phyloP scores from a whole-genome alignment of 306 rosid genomes.

The Sicyos baderoa region DNA sequence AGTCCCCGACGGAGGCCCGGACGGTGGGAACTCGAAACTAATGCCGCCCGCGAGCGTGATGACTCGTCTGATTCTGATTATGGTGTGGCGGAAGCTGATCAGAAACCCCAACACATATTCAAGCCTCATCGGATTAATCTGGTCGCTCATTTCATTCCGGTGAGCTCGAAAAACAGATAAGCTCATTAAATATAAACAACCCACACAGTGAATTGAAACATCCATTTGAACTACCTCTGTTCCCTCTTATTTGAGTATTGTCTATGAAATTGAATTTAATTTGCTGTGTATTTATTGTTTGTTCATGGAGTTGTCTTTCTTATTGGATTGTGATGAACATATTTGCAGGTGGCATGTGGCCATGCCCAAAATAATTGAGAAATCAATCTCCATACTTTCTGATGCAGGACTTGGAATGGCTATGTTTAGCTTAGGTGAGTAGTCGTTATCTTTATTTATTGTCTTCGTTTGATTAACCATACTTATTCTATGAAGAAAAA shows the following conservation, averaged over 20 bases:
- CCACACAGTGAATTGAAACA: background rate
- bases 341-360: slow-evolving; percentile 68
- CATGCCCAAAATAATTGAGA: slow-evolving; percentile 70
- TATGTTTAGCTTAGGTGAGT: slow-evolving; percentile 98
- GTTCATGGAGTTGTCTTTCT: background rate
- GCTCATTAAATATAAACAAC: too few relatives aligned
- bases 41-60: slow-evolving; percentile 99
- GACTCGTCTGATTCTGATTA: slow-evolving; percentile 87
- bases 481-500: background rate
- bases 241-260: background rate
- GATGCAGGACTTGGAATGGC: slow-evolving; percentile 99
- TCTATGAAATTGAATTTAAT: background rate
- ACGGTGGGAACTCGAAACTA: slow-evolving; percentile 36
- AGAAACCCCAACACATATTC: slow-evolving; percentile 97
- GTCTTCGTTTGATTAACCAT: background rate
- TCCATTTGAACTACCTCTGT: slow-evolving; percentile 2
- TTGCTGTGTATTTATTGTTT: background rate
- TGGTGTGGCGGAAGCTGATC: slow-evolving; percentile 98
- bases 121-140: slow-evolving; percentile 80
- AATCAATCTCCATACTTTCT: slow-evolving; percentile 89
- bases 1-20: slow-evolving; percentile 24
- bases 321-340: slow-evolving; percentile 10
- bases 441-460: slow-evolving; percentile 18
- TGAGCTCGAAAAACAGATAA: slow-evolving; percentile 17
- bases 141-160: slow-evolving; percentile 87